Evolutionary conservation across 495 filamentous ascomycete genomes (phyloP).

Genomic region (Penicillium antarcticum): DNA sequence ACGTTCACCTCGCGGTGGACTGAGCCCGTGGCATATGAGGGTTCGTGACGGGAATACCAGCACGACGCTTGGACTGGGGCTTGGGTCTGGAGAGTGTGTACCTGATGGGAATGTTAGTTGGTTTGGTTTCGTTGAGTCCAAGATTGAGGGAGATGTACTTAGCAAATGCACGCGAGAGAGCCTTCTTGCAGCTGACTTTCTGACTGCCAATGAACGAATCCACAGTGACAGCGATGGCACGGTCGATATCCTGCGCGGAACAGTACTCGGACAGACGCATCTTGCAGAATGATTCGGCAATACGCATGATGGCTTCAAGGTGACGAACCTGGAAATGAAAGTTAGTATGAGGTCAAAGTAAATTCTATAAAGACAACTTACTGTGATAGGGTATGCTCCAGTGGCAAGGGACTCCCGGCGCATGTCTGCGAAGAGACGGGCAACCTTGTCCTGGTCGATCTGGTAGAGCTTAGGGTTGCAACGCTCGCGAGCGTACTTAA

Average conservation of each 20-base stretch:
- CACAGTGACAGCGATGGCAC: constrained; percentile 94
- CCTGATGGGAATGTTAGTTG: constrained; percentile 29
- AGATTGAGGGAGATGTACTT: constrained; percentile 62
- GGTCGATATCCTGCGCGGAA: constrained; percentile 84
- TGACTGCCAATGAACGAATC: constrained; percentile 95
- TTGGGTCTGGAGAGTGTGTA: constrained; percentile 48
- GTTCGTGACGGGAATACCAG: constrained; percentile 37
- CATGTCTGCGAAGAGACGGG: constrained; percentile 94
- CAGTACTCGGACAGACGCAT: constrained; percentile 96
- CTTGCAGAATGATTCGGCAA: constrained; percentile 86
- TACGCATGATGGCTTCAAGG: constrained; percentile 95
- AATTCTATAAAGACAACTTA: constrained; percentile 43
- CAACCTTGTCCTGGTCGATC: constrained; percentile 97
- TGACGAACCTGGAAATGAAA: constrained; percentile 75
- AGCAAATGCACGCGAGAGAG: constrained; percentile 90
- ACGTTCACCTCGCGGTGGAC: constrained; percentile 11
- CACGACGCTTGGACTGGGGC: constrained; percentile 42
- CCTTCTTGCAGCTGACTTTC: constrained; percentile 98
- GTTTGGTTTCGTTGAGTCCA: background rate
- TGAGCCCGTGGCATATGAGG: constrained; percentile 21
- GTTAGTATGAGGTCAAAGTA: constrained; percentile 4
- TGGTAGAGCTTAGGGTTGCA: constrained; percentile 92
- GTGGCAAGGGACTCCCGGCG: constrained; percentile 86
- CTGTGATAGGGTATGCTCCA: constrained; percentile 96
- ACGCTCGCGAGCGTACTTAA: constrained; percentile 89